Conservation (phyloP, 345 rosid genomes). For the Eucalyptus shirleyi region DNA sequence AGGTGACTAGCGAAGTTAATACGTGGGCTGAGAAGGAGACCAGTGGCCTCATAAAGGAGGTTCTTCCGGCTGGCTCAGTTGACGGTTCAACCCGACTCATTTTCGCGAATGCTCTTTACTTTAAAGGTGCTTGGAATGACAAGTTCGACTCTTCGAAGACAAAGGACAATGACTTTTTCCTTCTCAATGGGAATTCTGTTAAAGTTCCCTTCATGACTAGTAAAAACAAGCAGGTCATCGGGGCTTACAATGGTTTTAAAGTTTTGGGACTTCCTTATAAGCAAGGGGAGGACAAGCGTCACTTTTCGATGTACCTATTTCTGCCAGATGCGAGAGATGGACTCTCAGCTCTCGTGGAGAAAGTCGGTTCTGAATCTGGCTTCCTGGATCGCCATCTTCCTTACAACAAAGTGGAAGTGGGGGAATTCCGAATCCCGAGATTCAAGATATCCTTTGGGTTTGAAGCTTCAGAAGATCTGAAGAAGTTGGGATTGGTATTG, state of each 20-base stretch:
- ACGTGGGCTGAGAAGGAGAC: constrained; percentile 71
- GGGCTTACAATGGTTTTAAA: constrained; percentile 50
- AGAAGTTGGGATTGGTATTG: background rate
- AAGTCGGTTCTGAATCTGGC: background rate
- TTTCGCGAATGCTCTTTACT: constrained; percentile 70
- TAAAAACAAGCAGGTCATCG: constrained; percentile 35
- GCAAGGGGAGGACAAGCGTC: constrained; percentile 57
- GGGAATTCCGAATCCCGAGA: constrained; percentile 1
- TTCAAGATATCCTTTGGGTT: constrained; percentile 4
- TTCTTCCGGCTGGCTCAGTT: constrained; percentile 59
- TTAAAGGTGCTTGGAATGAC: constrained; percentile 75
- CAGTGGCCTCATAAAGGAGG: constrained; percentile 58
- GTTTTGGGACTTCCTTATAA: constrained; percentile 68
- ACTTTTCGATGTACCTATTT: constrained; percentile 67
- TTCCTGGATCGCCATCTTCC: constrained; percentile 3
- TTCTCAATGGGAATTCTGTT: constrained; percentile 34
- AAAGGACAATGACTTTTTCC: constrained; percentile 55
- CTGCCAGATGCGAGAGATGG: constrained; percentile 43
- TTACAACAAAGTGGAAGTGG: background rate
- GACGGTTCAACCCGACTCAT: constrained; percentile 41
- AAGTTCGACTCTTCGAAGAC: constrained; percentile 42
- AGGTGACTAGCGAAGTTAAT: constrained; percentile 52
- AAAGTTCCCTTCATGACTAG: constrained; percentile 71
- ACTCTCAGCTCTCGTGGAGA: background rate
- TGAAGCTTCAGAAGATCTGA: background rate